Percentiles rank a stretch among this genome's conserved stretches.
phyloP scores from a whole-genome alignment of 2,329 filamentous ascomycete genomes.

The Madurella mycetomatis region DNA sequence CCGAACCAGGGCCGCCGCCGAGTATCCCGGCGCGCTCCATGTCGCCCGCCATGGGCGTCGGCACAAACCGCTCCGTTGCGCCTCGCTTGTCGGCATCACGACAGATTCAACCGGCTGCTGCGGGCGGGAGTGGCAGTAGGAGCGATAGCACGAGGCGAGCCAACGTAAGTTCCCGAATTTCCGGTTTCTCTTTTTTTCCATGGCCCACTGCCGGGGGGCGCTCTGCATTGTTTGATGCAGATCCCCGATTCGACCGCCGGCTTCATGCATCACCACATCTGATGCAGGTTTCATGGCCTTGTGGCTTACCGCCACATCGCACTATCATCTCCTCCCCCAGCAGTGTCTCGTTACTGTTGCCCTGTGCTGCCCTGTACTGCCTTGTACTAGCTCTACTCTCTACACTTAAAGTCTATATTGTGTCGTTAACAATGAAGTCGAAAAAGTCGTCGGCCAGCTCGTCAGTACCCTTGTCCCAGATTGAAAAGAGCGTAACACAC shows the following conservation, averaged over 20 bases:
- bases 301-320: not conserved
- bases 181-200: constrained; percentile 12
- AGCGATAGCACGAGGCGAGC: constrained; percentile 46
- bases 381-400: not conserved
- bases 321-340: not conserved
- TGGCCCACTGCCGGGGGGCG: not conserved
- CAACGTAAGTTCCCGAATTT: constrained; percentile 49
- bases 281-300: constrained; percentile 4
- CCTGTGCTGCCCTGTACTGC: not conserved
- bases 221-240: constrained; percentile 16
- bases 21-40: constrained; percentile 54
- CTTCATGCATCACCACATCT: constrained; percentile 17
- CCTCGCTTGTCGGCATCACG: constrained; percentile 62
- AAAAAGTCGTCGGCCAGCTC: constrained; percentile 38
- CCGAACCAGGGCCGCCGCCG: constrained; percentile 55
- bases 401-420: constrained; percentile 19
- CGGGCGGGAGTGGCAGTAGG: constrained; percentile 28
- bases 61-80: constrained; percentile 42
- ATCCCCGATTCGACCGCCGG: constrained; percentile 18
- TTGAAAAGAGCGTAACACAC: constrained; percentile 98
- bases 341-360: not conserved
- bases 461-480: constrained; percentile 80
- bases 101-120: constrained; percentile 42
- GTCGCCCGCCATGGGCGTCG: constrained; percentile 49
- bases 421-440: constrained; percentile 31